Evolutionary conservation across 306 rosid genomes (phyloP).

Genomic region (Pterocarpus santalinus): DNA sequence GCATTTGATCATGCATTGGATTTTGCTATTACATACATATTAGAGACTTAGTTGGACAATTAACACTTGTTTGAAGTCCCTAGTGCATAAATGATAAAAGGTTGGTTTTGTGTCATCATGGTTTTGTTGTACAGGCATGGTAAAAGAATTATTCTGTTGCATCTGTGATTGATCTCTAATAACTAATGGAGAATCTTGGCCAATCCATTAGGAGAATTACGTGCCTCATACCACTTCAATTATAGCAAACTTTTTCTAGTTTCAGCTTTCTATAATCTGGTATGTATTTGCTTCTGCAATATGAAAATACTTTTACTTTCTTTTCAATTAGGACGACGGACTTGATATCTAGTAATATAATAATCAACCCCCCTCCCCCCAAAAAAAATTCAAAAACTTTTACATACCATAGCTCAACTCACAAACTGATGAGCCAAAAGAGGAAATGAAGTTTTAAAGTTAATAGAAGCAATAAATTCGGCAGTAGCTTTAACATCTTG

Average conservation of each 20-base stretch:
- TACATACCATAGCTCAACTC: no score
- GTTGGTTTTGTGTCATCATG: conserved; percentile 37
- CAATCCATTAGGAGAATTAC: conserved; percentile 14
- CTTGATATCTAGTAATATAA: conserved; percentile 37
- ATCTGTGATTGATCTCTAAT: background rate
- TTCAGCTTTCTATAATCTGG: conserved; percentile 6
- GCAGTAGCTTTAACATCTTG: no score
- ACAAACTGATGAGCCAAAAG: no score
- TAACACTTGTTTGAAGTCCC: conserved; percentile 15
- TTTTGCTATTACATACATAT: conserved; percentile 17
- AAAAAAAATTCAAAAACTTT: background rate
- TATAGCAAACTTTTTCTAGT: conserved; percentile 34
- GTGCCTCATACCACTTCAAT: conserved; percentile 22
- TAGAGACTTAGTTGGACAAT: conserved; percentile 17
- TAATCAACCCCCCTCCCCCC: conserved; percentile 33
- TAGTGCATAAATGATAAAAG: conserved; percentile 13
- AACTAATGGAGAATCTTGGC: conserved; percentile 26
- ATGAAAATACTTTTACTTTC: conserved; percentile 21
- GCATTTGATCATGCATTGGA: conserved; percentile 15
- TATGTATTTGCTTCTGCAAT: conserved; percentile 34
- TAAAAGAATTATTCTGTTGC: conserved; percentile 21
- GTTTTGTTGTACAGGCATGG: conserved; percentile 6
- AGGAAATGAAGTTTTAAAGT: no score
- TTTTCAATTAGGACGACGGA: conserved; percentile 36
- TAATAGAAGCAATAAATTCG: no score